These are phyloP conservation scores for Komagataella kurtzmanii DNA, from an alignment of 805 yeast species.

Conservation along the genomic window DNA sequence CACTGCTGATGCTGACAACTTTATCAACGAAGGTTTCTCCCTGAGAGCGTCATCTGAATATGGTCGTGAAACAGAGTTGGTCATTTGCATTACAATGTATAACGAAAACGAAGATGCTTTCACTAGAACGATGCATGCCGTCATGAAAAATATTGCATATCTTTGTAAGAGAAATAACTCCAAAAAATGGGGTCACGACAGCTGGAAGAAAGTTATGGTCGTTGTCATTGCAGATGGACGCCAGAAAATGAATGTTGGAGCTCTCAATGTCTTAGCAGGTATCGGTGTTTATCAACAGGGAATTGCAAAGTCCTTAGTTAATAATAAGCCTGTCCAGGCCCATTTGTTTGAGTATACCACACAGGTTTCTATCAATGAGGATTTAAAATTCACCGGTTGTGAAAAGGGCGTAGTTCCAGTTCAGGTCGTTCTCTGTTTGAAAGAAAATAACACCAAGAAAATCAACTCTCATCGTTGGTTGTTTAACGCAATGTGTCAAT, in stretches of 20 bases:
- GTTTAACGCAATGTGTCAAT: constrained; percentile 88
- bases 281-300: constrained; percentile 97
- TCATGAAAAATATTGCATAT: constrained; percentile 85
- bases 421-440: constrained; percentile 83
- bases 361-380: constrained; percentile 84
- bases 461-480: constrained; percentile 98
- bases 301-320: constrained; percentile 88
- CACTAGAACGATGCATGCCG: constrained; percentile 89
- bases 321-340: constrained; percentile 82
- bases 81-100: constrained; percentile 92
- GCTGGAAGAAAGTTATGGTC: constrained; percentile 95
- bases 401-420: constrained; percentile 90
- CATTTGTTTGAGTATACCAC: constrained; percentile 95
- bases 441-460: constrained; percentile 85
- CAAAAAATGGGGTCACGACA: constrained; percentile 87
- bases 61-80: constrained; percentile 85
- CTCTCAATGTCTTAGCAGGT: constrained; percentile 79
- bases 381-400: constrained; percentile 79
- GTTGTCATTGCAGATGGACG: constrained; percentile 91
- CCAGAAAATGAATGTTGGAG: constrained; percentile 72
- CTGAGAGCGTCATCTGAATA: constrained; percentile 65
- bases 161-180: constrained; percentile 71
- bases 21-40: constrained; percentile 67
- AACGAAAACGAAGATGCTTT: constrained; percentile 86
- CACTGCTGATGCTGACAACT: constrained; percentile 85